These are phyloP conservation scores for Medicago truncatula DNA, from an alignment of 306 rosid species.

Conservation along the genomic window DNA sequence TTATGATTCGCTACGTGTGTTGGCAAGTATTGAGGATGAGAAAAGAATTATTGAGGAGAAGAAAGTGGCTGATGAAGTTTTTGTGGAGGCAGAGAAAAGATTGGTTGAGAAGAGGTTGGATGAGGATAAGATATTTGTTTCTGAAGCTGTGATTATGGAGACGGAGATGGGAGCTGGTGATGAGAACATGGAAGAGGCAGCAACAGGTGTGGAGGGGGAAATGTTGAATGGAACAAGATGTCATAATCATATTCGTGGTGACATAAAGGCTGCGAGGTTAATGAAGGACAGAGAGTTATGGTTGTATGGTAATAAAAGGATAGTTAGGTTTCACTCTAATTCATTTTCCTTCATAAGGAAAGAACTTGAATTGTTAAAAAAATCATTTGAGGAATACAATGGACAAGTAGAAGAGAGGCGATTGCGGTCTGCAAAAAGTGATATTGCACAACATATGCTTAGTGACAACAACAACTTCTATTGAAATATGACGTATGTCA, in stretches of 20 bases:
- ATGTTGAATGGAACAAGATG: neutral
- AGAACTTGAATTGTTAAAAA: no score
- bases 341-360: no score
- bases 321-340: constrained; percentile 56
- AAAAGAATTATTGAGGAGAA: constrained; percentile 18
- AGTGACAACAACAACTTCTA: no score
- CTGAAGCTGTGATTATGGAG: neutral
- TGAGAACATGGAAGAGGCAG: constrained; percentile 23
- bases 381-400: no score
- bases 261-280: constrained; percentile 62
- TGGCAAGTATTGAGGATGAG: constrained; percentile 33
- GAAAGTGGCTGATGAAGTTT: neutral
- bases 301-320: constrained; percentile 82
- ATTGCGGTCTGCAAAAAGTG: no score
- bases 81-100: constrained; percentile 18
- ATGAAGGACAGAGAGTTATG: constrained; percentile 71
- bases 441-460: no score
- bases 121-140: neutral
- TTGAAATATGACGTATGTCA: no score
- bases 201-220: neutral
- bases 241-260: constrained; percentile 50
- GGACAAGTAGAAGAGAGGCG: no score
- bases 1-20: constrained; percentile 70
- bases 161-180: constrained; percentile 20
- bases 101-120: neutral